These are phyloP conservation scores for Fusarium coffeatum DNA, from an alignment of 2,329 filamentous ascomycete species.

Conservation along the genomic window DNA sequence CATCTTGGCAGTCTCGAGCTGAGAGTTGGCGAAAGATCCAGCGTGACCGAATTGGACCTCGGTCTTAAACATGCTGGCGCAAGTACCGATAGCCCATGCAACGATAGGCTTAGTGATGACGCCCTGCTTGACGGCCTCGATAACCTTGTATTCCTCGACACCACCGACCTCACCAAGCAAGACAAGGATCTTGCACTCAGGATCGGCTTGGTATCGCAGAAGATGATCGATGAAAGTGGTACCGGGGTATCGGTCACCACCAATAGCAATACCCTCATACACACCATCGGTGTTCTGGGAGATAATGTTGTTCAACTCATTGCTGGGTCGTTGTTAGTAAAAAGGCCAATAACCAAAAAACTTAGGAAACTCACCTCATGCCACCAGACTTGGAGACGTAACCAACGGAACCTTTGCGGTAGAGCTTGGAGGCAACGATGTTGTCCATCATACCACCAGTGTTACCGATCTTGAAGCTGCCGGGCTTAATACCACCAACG, in stretches of 20 bases:
- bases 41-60: slow-evolving; percentile 99
- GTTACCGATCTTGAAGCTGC: slow-evolving; percentile 99
- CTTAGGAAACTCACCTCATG: slow-evolving; percentile 65
- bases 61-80: slow-evolving; percentile 99
- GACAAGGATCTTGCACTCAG: slow-evolving; percentile 96
- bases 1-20: slow-evolving; percentile 93
- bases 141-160: slow-evolving; percentile 99
- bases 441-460: slow-evolving; percentile 99
- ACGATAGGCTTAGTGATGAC: slow-evolving; percentile 98
- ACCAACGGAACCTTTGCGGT: slow-evolving; percentile 98
- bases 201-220: slow-evolving; percentile 94
- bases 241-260: slow-evolving; percentile 97
- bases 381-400: slow-evolving; percentile 99
- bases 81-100: slow-evolving; percentile 99
- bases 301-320: slow-evolving; percentile 99
- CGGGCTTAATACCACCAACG: slow-evolving; percentile 99
- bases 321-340: slow-evolving; percentile 51
- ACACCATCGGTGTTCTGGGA: slow-evolving; percentile 96
- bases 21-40: slow-evolving; percentile 98
- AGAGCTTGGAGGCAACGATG: slow-evolving; percentile 99
- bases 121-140: slow-evolving; percentile 95
- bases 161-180: slow-evolving; percentile 98
- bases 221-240: slow-evolving; percentile 99
- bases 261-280: slow-evolving; percentile 98
- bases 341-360: too few relatives aligned